A percentile compares a stretch with the other conserved stretches of the same genome.
phyloP scores from a whole-genome alignment of 2,329 filamentous ascomycete genomes.

The Myriosclerotinia duriaeana region DNA sequence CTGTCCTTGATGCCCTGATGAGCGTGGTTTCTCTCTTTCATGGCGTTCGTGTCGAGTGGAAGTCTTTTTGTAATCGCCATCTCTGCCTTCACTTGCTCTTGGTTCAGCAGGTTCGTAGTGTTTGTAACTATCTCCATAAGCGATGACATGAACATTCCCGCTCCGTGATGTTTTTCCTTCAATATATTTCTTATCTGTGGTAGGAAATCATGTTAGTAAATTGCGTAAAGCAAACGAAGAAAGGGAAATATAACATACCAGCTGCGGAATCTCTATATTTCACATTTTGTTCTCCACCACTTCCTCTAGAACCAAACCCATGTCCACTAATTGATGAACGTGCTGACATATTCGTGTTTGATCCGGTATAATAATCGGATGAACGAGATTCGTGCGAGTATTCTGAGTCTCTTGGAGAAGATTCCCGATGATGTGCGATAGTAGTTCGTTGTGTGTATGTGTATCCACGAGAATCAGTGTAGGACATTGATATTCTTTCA shows the following conservation, averaged over 20 bases:
- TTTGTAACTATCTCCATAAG: constrained; percentile 1
- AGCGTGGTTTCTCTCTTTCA: background rate
- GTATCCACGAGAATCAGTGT: constrained; percentile 16
- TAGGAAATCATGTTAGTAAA: background rate
- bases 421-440: constrained; percentile 6
- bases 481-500: constrained; percentile 9
- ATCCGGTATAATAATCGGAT: constrained; percentile 11
- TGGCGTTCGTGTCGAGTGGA: background rate
- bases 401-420: constrained; percentile 3
- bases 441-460: constrained; percentile 5
- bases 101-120: constrained; percentile 18
- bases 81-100: constrained; percentile 14
- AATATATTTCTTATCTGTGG: constrained; percentile 7
- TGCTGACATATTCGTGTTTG: constrained; percentile 5
- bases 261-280: constrained; percentile 12
- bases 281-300: constrained; percentile 6
- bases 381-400: constrained; percentile 8
- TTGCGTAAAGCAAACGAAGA: background rate
- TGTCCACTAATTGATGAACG: constrained; percentile 8
- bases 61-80: background rate
- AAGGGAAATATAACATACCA: background rate
- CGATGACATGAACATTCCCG: constrained; percentile 3
- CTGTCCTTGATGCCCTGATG: background rate
- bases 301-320: background rate
- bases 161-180: constrained; percentile 2